A percentile compares a stretch with the other conserved stretches of the same genome.
Conservation (phyloP, 1,139 yeast genomes). For the Blastobotrys apis region DNA sequence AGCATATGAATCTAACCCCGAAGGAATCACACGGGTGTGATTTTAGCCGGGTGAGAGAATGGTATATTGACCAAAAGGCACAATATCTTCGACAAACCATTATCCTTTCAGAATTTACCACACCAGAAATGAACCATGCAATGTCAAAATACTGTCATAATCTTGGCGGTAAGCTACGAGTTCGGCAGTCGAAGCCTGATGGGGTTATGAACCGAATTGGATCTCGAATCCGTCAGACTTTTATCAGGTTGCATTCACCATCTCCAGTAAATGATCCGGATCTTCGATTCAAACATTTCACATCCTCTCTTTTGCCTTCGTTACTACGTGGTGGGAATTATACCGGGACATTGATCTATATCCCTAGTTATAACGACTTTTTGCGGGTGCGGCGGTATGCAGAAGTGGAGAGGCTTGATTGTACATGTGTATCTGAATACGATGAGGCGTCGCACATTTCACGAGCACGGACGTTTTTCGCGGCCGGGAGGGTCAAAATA, state of each 20-base stretch:
- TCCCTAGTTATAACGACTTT: slow-evolving; percentile 86
- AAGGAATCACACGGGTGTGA: slow-evolving; percentile 78
- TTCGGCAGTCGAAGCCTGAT: slow-evolving; percentile 20
- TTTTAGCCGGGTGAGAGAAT: slow-evolving; percentile 85
- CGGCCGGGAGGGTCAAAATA: slow-evolving; percentile 59
- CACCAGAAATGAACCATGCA: slow-evolving; percentile 76
- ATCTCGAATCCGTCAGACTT: slow-evolving; percentile 60
- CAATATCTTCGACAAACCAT: slow-evolving; percentile 70
- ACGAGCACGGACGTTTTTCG: slow-evolving; percentile 65
- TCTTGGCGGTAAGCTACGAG: slow-evolving; percentile 59
- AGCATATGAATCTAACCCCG: slow-evolving; percentile 73
- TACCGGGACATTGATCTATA: slow-evolving; percentile 72
- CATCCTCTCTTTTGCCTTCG: slow-evolving; percentile 67
- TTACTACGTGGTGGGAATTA: slow-evolving; percentile 53
- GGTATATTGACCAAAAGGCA: slow-evolving; percentile 87
- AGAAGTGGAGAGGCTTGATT: slow-evolving; percentile 51
- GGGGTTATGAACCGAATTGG: slow-evolving; percentile 14
- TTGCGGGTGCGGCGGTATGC: slow-evolving; percentile 70
- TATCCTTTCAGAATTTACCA: slow-evolving; percentile 63
- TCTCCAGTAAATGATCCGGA: slow-evolving; percentile 59
- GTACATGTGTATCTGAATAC: slow-evolving; percentile 67
- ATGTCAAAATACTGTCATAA: slow-evolving; percentile 57
- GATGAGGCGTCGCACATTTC: slow-evolving; percentile 66
- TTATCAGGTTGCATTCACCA: slow-evolving; percentile 51
- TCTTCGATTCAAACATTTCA: slow-evolving; percentile 72